Evolutionary conservation across 129 eudicot species (phyloP).

Genomic region (Arctium lappa): DNA sequence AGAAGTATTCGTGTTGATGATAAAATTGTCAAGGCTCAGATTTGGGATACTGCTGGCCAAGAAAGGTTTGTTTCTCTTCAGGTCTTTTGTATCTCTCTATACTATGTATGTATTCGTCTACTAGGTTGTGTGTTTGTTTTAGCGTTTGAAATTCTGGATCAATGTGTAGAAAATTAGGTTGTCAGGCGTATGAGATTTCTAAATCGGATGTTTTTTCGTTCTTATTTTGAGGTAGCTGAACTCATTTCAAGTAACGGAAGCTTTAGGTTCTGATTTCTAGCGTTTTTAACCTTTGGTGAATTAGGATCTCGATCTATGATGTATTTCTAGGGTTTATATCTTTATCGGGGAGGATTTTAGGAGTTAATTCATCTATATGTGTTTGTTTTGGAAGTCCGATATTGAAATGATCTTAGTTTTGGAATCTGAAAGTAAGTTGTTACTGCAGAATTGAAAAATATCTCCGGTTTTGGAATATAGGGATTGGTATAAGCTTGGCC

Average conservation of each 20-base stretch:
- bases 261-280: background rate
- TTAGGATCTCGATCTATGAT: slow-evolving; percentile 31
- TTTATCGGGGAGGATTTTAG: background rate
- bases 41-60: slow-evolving; percentile 93
- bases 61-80: slow-evolving; percentile 42
- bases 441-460: background rate
- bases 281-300: background rate
- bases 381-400: background rate
- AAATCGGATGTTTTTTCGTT: background rate
- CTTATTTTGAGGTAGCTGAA: background rate
- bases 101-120: background rate
- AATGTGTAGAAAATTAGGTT: background rate
- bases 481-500: background rate
- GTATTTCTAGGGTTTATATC: slow-evolving; percentile 23
- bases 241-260: background rate
- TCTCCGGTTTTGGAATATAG: background rate
- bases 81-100: background rate
- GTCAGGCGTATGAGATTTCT: background rate
- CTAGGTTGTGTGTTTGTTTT: background rate
- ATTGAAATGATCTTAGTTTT: background rate
- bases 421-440: background rate
- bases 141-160: background rate
- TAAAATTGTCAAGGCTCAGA: slow-evolving; percentile 77
- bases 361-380: background rate
- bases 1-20: slow-evolving; percentile 75